phyloP scores from a whole-genome alignment of 1,284 basidiomycete genomes.

The Trichosporon asahii region DNA sequence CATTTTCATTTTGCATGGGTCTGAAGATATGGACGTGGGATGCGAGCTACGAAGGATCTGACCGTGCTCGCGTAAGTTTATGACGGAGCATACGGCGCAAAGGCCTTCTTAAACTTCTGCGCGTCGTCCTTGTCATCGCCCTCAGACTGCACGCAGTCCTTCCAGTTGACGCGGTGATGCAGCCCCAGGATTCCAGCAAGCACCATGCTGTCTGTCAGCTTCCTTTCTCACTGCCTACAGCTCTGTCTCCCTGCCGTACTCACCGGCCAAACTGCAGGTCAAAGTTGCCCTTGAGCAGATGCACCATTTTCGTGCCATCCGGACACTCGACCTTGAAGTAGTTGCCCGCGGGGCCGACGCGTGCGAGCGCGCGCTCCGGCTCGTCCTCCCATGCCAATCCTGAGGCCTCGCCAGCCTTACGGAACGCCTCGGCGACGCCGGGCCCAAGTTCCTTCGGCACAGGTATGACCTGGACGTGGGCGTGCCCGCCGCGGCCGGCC shows the following conservation, averaged over 20 bases:
- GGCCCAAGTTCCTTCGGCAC: constrained; percentile 63
- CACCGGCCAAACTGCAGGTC: constrained; percentile 89
- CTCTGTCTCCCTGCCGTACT: constrained; percentile 31
- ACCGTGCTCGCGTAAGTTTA: no score
- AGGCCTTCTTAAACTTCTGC: constrained; percentile 73
- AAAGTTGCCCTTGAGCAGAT: constrained; percentile 77
- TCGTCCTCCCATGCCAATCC: constrained; percentile 66
- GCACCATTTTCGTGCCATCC: constrained; percentile 76
- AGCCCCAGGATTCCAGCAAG: constrained; percentile 68
- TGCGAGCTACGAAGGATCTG: background rate
- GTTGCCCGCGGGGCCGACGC: constrained; percentile 57
- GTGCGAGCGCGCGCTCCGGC: constrained; percentile 61
- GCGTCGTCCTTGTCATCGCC: constrained; percentile 79
- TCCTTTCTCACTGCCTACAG: background rate
- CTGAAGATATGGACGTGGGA: background rate
- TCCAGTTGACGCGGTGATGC: constrained; percentile 83
- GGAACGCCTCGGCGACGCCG: constrained; percentile 67
- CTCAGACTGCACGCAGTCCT: constrained; percentile 71
- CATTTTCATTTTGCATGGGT: constrained; percentile 11
- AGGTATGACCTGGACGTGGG: constrained; percentile 83
- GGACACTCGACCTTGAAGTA: constrained; percentile 90
- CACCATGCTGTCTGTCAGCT: constrained; percentile 61
- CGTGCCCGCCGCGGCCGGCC: constrained; percentile 82
- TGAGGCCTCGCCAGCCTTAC: constrained; percentile 61
- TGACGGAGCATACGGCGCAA: constrained; percentile 61